phyloP scores from a whole-genome alignment of 257 asterid genomes.

The Sherardia arvensis region DNA sequence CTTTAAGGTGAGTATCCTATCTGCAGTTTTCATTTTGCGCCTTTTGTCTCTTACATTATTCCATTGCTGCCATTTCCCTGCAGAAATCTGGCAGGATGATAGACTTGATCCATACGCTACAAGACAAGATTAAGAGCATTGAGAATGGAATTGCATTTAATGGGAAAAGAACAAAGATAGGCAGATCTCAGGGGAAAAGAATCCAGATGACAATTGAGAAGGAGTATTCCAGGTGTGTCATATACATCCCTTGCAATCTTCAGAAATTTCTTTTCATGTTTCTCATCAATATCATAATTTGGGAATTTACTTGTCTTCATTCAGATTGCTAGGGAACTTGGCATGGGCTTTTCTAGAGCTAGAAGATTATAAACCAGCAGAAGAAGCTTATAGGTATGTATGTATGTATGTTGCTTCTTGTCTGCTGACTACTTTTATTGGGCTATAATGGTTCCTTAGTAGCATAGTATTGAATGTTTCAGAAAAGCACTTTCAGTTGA shows the following conservation, averaged over 20 bases:
- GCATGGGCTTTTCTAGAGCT: slow-evolving; percentile 88
- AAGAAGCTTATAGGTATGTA: slow-evolving; percentile 64
- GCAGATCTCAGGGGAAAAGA: slow-evolving; percentile 86
- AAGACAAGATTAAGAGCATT: slow-evolving; percentile 47
- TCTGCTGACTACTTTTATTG: background rate
- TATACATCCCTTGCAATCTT: background rate
- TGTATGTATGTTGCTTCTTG: slow-evolving; percentile 22
- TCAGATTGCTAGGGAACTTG: slow-evolving; percentile 81
- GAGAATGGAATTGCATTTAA: slow-evolving; percentile 65
- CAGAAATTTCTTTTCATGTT: background rate
- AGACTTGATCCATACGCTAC: slow-evolving; percentile 66
- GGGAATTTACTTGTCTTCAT: slow-evolving; percentile 5
- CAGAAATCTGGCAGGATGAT: slow-evolving; percentile 78
- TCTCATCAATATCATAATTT: background rate
- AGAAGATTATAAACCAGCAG: slow-evolving; percentile 64
- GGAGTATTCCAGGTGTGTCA: slow-evolving; percentile 67
- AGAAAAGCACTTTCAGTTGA: slow-evolving; percentile 82
- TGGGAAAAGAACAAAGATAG: slow-evolving; percentile 66
- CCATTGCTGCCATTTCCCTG: slow-evolving; percentile 3
- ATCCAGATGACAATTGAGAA: slow-evolving; percentile 62
- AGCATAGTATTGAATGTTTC: slow-evolving; percentile 16
- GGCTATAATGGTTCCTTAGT: background rate
- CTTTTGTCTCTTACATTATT: background rate
- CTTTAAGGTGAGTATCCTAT: slow-evolving; percentile 44
- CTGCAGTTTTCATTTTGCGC: background rate